Evolutionary conservation across 2,329 filamentous ascomycete genomes (phyloP), one percentile per base, ranked within the genome.

Genomic region (Trichoderma harzianum): DNA sequence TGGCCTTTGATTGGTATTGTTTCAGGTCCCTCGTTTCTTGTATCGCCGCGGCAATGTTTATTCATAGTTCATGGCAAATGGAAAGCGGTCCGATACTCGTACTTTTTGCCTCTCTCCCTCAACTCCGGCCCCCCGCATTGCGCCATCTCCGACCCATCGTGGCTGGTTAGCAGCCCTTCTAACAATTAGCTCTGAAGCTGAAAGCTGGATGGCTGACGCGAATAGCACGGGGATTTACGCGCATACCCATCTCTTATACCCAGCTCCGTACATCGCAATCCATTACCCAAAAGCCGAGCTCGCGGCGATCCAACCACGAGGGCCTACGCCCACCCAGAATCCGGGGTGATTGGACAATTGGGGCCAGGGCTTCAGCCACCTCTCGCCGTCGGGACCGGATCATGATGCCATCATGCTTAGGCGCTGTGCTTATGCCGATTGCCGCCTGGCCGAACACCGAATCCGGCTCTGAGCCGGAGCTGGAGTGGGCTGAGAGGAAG

Each of bases 331-430:
- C 39, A 34, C 57, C 43, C 30, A 53, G n/a, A 69, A 62, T 69
- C 67, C 43, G 67, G 67, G 67, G 67, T 53, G 39, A 61, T 62
- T 69, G 67, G 66, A 32, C 55, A 47, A 60, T 51, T 60, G 55
- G 57, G 57, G 57, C 57, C 3, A 21, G 8, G 32, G 39, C 55
- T 61, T 21, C 67, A 62, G 57, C 67, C 57, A 61, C 47, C 16
- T 53, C 10, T 51, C 53, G 66, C 28, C 47, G 30, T 55, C 55
- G 53, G 55, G 51, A 51, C 21, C 34, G 66, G 66, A 69, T 24
- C 53, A 62, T 69, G 67, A 69, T 69, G 67, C 57, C 67, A 69
- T 69, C 28, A 69, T 53, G 39, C 55, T 28, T 69, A 26, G 32
- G 53, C 53, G 21, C n/a, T 55, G 34, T 47, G 65, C 53, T 58